phyloP scores from a whole-genome alignment of 2,329 filamentous ascomycete species.

The Ceratocystis destructans region DNA sequence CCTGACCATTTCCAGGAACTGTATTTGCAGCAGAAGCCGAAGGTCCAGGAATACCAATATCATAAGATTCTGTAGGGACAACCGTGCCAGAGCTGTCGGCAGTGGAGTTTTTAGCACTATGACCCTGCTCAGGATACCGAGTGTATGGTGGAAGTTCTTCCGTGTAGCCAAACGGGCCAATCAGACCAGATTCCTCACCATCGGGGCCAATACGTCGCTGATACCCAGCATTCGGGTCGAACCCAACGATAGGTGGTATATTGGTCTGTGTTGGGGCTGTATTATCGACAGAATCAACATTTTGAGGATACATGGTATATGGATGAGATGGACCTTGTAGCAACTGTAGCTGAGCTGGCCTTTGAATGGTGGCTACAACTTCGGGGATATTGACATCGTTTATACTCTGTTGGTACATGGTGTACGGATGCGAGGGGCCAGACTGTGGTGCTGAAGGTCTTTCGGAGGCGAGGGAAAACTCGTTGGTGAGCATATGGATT shows the following conservation, averaged over 20 bases:
- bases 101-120: conserved; percentile 36
- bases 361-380: not conserved
- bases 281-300: conserved; percentile 58
- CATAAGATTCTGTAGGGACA: conserved; percentile 9
- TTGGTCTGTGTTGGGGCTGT: conserved; percentile 27
- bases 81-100: conserved; percentile 6
- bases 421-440: conserved; percentile 18
- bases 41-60: not conserved
- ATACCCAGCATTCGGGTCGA: conserved; percentile 51
- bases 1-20: conserved; percentile 2
- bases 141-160: conserved; percentile 89
- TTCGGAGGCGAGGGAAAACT: conserved; percentile 16
- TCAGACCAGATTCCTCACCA: conserved; percentile 79
- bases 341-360: conserved; percentile 5
- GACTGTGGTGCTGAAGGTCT: conserved; percentile 8
- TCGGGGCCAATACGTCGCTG: conserved; percentile 62
- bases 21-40: conserved; percentile 12
- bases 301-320: conserved; percentile 73
- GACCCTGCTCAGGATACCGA: conserved; percentile 66
- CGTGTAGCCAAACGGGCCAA: conserved; percentile 75
- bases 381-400: conserved; percentile 6
- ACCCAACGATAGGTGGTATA: conserved; percentile 62
- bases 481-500: conserved; percentile 10
- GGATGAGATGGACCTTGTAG: conserved; percentile 58
- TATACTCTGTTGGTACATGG: conserved; percentile 19